Percentiles rank a stretch among this genome's conserved stretches.
phyloP scores from a whole-genome alignment of 257 asterid genomes.

The Scutellaria galericulata region DNA sequence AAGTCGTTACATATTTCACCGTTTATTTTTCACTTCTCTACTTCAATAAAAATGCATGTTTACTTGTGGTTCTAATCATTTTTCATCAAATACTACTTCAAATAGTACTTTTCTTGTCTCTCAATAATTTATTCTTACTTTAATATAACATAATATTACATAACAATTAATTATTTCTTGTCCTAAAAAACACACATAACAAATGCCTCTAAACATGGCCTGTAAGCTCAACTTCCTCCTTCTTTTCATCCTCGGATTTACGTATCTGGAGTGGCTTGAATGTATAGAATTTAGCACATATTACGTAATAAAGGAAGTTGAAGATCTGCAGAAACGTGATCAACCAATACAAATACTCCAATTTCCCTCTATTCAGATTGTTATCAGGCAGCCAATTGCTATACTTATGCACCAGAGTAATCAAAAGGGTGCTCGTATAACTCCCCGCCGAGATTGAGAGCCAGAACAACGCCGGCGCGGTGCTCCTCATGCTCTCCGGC shows the following conservation, averaged over 20 bases:
- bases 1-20: conserved; percentile 34
- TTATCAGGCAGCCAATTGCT: conserved; percentile 87
- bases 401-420: conserved; percentile 64
- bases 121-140: no score
- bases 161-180: no score
- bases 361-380: conserved; percentile 68
- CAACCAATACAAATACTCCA: conserved; percentile 90
- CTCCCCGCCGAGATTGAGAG: conserved; percentile 78
- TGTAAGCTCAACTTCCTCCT: conserved; percentile 48
- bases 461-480: conserved; percentile 84
- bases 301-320: conserved; percentile 67
- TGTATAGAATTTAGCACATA: conserved; percentile 79
- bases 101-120: background rate
- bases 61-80: conserved; percentile 6
- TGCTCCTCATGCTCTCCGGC: conserved; percentile 91
- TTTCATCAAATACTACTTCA: background rate
- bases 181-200: no score
- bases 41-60: conserved; percentile 1
- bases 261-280: conserved; percentile 67
- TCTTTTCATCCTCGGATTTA: conserved; percentile 32
- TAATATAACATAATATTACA: no score
- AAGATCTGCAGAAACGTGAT: conserved; percentile 67
- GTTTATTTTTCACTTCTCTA: background rate
- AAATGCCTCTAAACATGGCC: conserved; percentile 39
- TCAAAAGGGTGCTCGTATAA: conserved; percentile 72